Percentiles rank a stretch among this genome's conserved stretches.
phyloP scores from a whole-genome alignment of 306 rosid species.

The Trifolium repens region DNA sequence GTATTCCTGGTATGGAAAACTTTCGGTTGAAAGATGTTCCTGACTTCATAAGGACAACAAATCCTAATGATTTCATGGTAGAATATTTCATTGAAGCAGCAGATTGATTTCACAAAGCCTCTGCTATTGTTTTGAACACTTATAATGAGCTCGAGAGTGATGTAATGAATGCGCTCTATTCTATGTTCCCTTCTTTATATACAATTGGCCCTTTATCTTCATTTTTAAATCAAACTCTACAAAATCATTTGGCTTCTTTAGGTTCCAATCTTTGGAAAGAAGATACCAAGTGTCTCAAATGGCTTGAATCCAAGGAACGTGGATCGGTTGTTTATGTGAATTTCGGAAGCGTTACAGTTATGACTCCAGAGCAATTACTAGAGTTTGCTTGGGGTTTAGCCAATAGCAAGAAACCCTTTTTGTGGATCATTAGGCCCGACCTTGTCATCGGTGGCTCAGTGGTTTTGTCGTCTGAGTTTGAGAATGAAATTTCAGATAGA shows the following conservation, averaged over 20 bases:
- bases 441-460: background rate
- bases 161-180: background rate
- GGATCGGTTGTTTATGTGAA: background rate
- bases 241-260: background rate
- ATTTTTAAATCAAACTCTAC: background rate
- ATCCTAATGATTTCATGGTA: background rate
- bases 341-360: background rate
- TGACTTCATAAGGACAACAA: background rate
- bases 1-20: background rate
- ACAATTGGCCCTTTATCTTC: background rate
- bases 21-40: background rate
- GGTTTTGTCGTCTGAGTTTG: background rate
- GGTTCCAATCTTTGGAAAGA: conserved; percentile 1
- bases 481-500: background rate
- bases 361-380: background rate
- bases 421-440: background rate
- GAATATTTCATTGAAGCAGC: background rate
- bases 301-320: background rate
- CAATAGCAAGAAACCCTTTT: background rate
- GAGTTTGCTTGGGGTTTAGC: background rate
- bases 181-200: background rate
- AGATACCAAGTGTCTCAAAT: background rate
- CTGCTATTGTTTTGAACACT: background rate
- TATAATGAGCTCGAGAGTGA: background rate
- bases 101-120: background rate